Evolutionary conservation across 2,329 filamentous ascomycete species (phyloP).

Genomic region (Bipolaris oryzae): DNA sequence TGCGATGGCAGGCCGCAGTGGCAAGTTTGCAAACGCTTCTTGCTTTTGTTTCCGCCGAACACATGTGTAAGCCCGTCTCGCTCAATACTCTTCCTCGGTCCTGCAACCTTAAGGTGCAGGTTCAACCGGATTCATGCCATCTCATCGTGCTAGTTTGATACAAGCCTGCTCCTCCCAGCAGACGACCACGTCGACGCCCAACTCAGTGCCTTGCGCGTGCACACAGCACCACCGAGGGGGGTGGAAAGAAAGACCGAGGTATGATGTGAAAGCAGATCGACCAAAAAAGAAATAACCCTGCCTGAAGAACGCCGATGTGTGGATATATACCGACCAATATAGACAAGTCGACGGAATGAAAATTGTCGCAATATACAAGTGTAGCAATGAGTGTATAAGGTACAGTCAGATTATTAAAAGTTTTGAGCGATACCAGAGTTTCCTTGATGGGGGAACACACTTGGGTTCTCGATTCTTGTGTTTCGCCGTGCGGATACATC

Average conservation of each 20-base stretch:
- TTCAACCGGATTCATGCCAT: conserved; percentile 2
- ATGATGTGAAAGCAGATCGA: conserved; percentile 10
- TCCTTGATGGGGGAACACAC: conserved; percentile 85
- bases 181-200: conserved; percentile 8
- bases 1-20: conserved; percentile 3
- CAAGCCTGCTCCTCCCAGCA: conserved; percentile 2
- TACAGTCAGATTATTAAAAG: conserved; percentile 63
- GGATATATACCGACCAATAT: conserved; percentile 18
- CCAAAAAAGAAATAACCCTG: background rate
- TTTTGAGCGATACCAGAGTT: conserved; percentile 97
- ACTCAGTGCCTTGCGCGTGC: conserved; percentile 14
- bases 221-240: conserved; percentile 9
- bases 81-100: background rate
- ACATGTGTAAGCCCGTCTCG: background rate
- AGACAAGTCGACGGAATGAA: conserved; percentile 8
- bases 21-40: conserved; percentile 4
- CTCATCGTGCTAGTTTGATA: background rate
- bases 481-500: conserved; percentile 92
- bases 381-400: conserved; percentile 15
- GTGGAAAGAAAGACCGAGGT: conserved; percentile 9
- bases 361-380: conserved; percentile 25
- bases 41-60: conserved; percentile 11
- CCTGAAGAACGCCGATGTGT: conserved; percentile 16
- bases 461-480: conserved; percentile 90
- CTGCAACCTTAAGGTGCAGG: conserved; percentile 4